phyloP scores from a whole-genome alignment of 768 basidiomycete genomes.

The Epithele typhae region DNA sequence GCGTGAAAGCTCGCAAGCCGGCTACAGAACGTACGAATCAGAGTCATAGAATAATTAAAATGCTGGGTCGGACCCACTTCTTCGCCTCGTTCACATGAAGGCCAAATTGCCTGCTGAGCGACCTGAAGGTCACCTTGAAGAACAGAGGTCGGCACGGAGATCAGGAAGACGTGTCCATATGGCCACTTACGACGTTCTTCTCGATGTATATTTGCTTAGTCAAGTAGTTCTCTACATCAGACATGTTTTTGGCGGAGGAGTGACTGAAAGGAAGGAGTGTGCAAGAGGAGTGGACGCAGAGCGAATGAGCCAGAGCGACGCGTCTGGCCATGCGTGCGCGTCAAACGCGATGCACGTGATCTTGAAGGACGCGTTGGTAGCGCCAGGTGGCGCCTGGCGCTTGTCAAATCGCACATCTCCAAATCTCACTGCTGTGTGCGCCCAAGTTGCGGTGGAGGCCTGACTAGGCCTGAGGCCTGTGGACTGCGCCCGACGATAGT shows the following conservation, averaged over 20 bases:
- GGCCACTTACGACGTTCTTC: conserved; percentile 36
- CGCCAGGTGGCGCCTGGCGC: no score
- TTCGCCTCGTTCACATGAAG: conserved; percentile 79
- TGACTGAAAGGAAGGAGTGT: no score
- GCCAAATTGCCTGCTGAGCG: conserved; percentile 63
- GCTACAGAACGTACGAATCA: conserved; percentile 32
- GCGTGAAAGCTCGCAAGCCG: conserved; percentile 59
- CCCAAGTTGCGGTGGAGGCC: no score
- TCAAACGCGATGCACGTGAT: conserved; percentile 10
- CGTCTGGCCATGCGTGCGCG: background rate
- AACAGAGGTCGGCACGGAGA: no score
- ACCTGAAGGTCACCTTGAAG: conserved; percentile 71
- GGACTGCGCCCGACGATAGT: no score
- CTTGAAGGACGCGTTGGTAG: no score
- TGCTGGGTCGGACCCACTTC: conserved; percentile 44
- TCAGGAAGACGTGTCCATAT: background rate
- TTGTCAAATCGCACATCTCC: no score
- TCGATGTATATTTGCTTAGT: conserved; percentile 44
- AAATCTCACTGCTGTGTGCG: no score
- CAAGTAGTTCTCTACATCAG: conserved; percentile 32
- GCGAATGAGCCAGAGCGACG: conserved; percentile 1
- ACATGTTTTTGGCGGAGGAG: background rate
- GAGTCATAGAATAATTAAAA: background rate
- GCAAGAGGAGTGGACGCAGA: background rate
- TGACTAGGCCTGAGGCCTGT: no score